These are phyloP conservation scores for Aciculosporium take DNA, from an alignment of 2,329 filamentous ascomycete genomes.

Conservation along the genomic window DNA sequence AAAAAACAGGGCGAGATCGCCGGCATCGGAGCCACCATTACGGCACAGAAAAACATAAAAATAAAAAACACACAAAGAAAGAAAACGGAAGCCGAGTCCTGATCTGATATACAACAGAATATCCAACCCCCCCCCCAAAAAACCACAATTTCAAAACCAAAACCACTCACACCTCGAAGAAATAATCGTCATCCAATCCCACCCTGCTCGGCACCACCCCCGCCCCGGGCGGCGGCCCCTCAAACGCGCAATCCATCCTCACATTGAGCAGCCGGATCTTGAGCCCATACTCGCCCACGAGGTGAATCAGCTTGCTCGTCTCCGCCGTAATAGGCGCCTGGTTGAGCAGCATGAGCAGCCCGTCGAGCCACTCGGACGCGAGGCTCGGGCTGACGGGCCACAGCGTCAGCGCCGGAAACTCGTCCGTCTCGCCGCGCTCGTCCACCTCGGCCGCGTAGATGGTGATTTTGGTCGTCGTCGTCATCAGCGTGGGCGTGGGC, in stretches of 20 bases:
- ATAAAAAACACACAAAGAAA: too few relatives aligned
- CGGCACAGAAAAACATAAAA: too few relatives aligned
- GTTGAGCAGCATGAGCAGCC: constrained; percentile 83
- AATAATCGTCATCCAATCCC: constrained; percentile 84
- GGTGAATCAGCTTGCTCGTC: constrained; percentile 74
- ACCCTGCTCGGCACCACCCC: constrained; percentile 69
- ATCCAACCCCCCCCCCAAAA: too few relatives aligned
- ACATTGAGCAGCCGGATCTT: constrained; percentile 90
- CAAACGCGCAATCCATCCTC: constrained; percentile 62
- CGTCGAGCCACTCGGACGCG: constrained; percentile 94
- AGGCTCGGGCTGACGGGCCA: constrained; percentile 67
- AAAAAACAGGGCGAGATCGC: too few relatives aligned
- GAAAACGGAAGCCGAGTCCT: background rate
- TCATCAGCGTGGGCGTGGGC: constrained; percentile 25
- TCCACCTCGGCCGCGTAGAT: constrained; percentile 45
- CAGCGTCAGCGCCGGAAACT: constrained; percentile 67
- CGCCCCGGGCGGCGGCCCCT: constrained; percentile 51
- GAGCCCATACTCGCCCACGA: constrained; percentile 80
- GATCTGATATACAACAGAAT: background rate
- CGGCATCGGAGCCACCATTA: too few relatives aligned
- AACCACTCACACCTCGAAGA: constrained; percentile 72
- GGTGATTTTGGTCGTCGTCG: constrained; percentile 72
- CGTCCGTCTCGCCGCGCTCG: constrained; percentile 28
- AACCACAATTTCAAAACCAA: too few relatives aligned
- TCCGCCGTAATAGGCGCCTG: constrained; percentile 95